phyloP scores from a whole-genome alignment of 352 stramenopile genomes.

The Phytopythium helicoides region DNA sequence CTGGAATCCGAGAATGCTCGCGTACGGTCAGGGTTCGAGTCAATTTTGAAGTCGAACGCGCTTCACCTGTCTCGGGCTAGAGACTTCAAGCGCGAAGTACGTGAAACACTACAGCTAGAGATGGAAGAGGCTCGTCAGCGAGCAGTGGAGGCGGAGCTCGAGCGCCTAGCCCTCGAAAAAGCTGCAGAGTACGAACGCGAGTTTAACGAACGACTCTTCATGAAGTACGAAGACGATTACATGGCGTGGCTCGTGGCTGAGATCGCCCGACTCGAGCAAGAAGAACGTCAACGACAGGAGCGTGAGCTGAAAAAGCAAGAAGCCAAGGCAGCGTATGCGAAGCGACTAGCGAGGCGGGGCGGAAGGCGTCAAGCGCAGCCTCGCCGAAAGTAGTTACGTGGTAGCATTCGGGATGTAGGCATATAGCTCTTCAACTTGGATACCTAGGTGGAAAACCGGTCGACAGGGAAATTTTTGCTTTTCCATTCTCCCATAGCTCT shows the following conservation, averaged over 20 bases:
- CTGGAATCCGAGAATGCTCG: slow-evolving; percentile 8
- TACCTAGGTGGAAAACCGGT: no score
- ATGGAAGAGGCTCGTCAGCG: slow-evolving; percentile 59
- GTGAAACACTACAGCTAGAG: slow-evolving; percentile 56
- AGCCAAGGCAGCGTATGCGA: slow-evolving; percentile 50
- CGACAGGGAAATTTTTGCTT: no score
- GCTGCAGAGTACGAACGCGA: slow-evolving; percentile 39
- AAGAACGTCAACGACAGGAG: slow-evolving; percentile 34
- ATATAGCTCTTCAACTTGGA: no score
- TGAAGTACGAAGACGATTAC: slow-evolving; percentile 75
- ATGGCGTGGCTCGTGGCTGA: slow-evolving; percentile 57
- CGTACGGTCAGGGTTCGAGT: slow-evolving; percentile 14
- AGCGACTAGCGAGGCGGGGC: slow-evolving; percentile 49
- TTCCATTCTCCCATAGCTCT: no score
- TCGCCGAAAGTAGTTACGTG: background rate
- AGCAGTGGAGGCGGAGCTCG: slow-evolving; percentile 43
- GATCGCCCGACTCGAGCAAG: slow-evolving; percentile 38
- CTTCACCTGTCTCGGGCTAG: slow-evolving; percentile 29
- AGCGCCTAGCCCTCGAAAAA: slow-evolving; percentile 28
- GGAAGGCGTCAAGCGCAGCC: slow-evolving; percentile 40
- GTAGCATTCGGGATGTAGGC: no score
- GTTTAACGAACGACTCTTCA: slow-evolving; percentile 46
- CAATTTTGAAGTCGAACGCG: slow-evolving; percentile 11
- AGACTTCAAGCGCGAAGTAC: slow-evolving; percentile 61
- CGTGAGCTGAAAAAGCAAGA: slow-evolving; percentile 36